Evolutionary conservation across 1,284 basidiomycete species (phyloP).

Genomic region (Sutorius eximius): DNA sequence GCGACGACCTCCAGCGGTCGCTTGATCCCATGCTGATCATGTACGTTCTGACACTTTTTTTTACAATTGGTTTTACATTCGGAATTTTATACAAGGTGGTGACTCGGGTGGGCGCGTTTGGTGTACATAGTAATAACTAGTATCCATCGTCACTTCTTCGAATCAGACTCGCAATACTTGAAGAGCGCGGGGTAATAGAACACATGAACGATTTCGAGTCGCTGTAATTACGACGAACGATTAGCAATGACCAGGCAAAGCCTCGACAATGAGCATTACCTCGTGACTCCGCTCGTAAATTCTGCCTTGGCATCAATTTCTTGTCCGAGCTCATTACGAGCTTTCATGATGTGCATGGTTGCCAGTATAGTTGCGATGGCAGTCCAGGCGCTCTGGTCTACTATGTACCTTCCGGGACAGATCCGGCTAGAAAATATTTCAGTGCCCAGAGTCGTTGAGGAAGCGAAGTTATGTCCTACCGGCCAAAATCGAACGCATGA

Average conservation of each 20-base stretch:
- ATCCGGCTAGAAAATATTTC: constrained; percentile 18
- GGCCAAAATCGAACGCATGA: constrained; percentile 30
- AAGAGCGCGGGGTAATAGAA: constrained; percentile 20
- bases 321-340: constrained; percentile 18
- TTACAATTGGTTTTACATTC: no score
- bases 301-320: constrained; percentile 26
- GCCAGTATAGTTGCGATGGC: constrained; percentile 26
- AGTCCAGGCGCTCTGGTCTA: constrained; percentile 27
- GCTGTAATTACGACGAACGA: constrained; percentile 5
- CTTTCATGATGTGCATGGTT: constrained; percentile 21
- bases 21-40: no score
- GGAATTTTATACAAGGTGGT: no score
- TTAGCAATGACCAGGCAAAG: constrained; percentile 5
- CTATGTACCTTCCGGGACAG: constrained; percentile 30
- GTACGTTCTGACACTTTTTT: no score
- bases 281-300: constrained; percentile 26
- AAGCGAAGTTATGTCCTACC: constrained; percentile 10
- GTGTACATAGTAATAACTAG: no score
- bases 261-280: constrained; percentile 10
- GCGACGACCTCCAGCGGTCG: no score
- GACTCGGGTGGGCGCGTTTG: no score
- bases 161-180: constrained; percentile 19
- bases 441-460: not conserved
- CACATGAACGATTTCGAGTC: constrained; percentile 28
- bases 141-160: not conserved